Conservation (phyloP, 2,329 filamentous ascomycete genomes). For the Trichoderma sp. region DNA sequence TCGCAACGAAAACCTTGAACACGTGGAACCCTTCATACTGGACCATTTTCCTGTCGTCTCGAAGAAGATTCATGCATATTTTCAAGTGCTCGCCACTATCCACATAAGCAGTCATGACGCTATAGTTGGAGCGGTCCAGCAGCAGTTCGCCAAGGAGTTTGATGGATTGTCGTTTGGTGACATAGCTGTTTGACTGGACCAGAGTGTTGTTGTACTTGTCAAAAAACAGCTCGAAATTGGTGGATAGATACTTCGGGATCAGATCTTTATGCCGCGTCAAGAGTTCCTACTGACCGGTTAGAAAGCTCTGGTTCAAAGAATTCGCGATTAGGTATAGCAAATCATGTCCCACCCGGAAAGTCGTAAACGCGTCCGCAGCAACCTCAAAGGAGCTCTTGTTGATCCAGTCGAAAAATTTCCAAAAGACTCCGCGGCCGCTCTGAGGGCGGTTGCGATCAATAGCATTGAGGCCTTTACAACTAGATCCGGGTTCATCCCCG, state of each 20-base stretch:
- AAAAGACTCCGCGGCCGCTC: conserved; percentile 83
- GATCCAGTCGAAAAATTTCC: conserved; percentile 97
- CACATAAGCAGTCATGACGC: conserved; percentile 96
- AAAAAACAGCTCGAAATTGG: conserved; percentile 94
- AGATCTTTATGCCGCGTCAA: conserved; percentile 91
- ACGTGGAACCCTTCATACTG: conserved; percentile 99
- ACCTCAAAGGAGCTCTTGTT: conserved; percentile 96
- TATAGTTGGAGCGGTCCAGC: conserved; percentile 93
- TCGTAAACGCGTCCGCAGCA: conserved; percentile 95
- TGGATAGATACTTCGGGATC: conserved; percentile 80
- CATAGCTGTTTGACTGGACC: conserved; percentile 90
- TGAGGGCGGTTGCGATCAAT: conserved; percentile 76
- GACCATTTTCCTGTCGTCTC: conserved; percentile 97
- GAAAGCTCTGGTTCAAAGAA: background rate
- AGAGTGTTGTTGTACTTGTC: conserved; percentile 82
- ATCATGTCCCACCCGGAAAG: conserved; percentile 70
- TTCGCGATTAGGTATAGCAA: background rate
- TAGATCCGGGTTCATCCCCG: conserved; percentile 67
- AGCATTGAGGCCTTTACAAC: conserved; percentile 70
- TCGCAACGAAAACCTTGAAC: conserved; percentile 99
- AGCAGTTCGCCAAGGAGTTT: conserved; percentile 94
- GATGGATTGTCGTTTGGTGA: conserved; percentile 97
- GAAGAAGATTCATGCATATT: conserved; percentile 94
- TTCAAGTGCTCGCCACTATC: conserved; percentile 94
- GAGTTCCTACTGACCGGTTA: conserved; percentile 64